Conservation (phyloP, 2,329 filamentous ascomycete genomes). For the Microsporum canis region DNA sequence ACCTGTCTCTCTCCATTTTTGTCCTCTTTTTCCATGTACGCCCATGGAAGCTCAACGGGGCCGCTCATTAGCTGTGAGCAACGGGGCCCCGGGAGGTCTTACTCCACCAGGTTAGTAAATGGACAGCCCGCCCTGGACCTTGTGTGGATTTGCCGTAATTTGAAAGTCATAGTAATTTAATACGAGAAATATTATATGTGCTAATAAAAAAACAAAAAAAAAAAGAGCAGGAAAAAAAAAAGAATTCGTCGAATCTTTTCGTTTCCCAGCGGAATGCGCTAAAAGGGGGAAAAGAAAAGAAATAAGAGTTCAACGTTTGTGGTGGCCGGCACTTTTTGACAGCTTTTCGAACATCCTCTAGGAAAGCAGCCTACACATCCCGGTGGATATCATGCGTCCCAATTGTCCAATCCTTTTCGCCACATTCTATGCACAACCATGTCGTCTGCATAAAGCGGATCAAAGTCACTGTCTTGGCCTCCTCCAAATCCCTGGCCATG, state of each 20-base stretch:
- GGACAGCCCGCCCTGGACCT: constrained; percentile 3
- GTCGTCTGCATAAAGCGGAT: neutral
- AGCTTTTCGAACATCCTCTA: constrained; percentile 4
- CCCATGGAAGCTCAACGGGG: neutral
- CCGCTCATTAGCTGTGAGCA: constrained; percentile 2
- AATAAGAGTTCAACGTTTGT: neutral
- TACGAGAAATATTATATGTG: constrained; percentile 4
- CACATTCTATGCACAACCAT: neutral
- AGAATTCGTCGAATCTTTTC: neutral
- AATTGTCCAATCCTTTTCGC: constrained; percentile 2
- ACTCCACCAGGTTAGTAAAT: constrained; percentile 2
- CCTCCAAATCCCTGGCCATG: neutral
- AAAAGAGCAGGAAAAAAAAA: neutral
- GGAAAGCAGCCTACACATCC: neutral
- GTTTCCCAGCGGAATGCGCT: neutral
- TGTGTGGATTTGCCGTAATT: constrained; percentile 1
- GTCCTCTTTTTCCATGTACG: neutral
- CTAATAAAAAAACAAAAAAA: neutral
- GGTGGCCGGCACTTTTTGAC: neutral
- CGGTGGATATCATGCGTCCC: neutral
- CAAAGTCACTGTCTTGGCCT: neutral
- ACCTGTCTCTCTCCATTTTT: neutral
- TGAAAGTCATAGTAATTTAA: constrained; percentile 2
- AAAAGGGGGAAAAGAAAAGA: neutral
- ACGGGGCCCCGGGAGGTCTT: constrained; percentile 3